Evolutionary conservation across 805 yeast genomes (phyloP).

Genomic region (Candida rishiriensis): DNA sequence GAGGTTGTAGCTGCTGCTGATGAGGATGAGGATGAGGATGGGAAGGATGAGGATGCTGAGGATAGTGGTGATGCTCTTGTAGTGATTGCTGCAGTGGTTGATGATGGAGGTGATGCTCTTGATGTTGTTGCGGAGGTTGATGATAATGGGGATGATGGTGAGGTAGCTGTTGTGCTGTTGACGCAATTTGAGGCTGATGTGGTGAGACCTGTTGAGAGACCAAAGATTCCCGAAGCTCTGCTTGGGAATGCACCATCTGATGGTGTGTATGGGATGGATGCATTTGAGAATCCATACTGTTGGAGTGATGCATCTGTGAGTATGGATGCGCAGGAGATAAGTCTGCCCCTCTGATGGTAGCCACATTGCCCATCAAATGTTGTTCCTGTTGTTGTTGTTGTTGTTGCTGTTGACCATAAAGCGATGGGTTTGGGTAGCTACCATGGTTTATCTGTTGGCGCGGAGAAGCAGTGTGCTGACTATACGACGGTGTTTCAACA

Average conservation of each 20-base stretch:
- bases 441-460: not conserved
- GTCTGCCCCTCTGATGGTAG: too few relatives aligned
- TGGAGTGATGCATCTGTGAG: too few relatives aligned
- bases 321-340: too few relatives aligned
- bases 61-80: not conserved
- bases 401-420: not conserved
- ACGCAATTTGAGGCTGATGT: not conserved
- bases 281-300: too few relatives aligned
- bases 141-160: not conserved
- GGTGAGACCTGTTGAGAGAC: too few relatives aligned
- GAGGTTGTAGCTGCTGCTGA: not conserved
- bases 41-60: not conserved
- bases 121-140: constrained; percentile 1
- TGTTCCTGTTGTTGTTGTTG: not conserved
- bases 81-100: constrained; percentile 1
- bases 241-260: too few relatives aligned
- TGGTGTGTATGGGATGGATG: too few relatives aligned
- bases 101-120: not conserved
- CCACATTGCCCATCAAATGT: too few relatives aligned
- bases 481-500: not conserved
- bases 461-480: not conserved
- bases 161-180: not conserved
- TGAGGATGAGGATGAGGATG: not conserved
- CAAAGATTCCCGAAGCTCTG: too few relatives aligned
- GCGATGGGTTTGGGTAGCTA: not conserved